Evolutionary conservation across 257 asterid genomes (phyloP).

Genomic region (Plantago major): DNA sequence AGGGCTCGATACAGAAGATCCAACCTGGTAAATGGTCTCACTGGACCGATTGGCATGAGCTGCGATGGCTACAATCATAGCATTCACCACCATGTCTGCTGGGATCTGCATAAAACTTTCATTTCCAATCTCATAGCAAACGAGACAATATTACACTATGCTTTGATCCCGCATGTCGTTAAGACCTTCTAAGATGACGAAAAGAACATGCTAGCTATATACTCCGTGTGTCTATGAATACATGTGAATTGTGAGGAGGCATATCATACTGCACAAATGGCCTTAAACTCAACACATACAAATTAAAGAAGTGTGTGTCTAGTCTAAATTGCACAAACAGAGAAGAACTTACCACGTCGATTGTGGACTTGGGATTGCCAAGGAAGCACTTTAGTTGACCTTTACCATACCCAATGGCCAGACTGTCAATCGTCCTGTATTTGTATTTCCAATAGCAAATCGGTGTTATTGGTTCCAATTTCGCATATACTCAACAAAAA

Average conservation of each 20-base stretch:
- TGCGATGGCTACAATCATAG: slow-evolving; percentile 22
- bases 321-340: background rate
- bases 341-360: slow-evolving; percentile 55
- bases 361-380: slow-evolving; percentile 50
- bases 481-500: background rate
- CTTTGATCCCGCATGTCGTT: too few relatives aligned
- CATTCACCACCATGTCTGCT: slow-evolving; percentile 26
- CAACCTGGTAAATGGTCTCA: slow-evolving; percentile 20
- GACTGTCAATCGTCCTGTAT: slow-evolving; percentile 77
- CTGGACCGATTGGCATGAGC: slow-evolving; percentile 21
- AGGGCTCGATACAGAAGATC: slow-evolving; percentile 22
- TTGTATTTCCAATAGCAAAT: background rate
- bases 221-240: too few relatives aligned
- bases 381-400: slow-evolving; percentile 62
- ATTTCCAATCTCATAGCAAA: too few relatives aligned
- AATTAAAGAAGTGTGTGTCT: too few relatives aligned
- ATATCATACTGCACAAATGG: too few relatives aligned
- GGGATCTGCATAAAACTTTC: slow-evolving; percentile 18
- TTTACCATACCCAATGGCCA: slow-evolving; percentile 72
- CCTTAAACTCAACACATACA: too few relatives aligned
- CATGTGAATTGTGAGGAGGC: too few relatives aligned
- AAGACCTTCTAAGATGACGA: background rate
- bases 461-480: background rate
- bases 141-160: too few relatives aligned
- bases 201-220: too few relatives aligned